These are phyloP conservation scores for Trichoderma asperelloides DNA, from an alignment of 495 filamentous ascomycete species.

Conservation along the genomic window DNA sequence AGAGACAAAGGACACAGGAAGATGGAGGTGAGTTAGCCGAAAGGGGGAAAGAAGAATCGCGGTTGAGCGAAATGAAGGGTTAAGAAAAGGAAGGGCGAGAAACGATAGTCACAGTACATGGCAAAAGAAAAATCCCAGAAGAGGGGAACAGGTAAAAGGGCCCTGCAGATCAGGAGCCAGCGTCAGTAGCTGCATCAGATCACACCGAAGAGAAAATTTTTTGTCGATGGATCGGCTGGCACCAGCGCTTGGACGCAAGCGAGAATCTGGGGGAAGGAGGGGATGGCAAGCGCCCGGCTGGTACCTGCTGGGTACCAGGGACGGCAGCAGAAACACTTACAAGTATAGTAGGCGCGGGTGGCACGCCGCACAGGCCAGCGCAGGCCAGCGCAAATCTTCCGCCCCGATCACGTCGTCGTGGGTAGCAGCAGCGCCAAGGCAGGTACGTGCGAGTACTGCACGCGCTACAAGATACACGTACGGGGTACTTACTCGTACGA, in stretches of 20 bases:
- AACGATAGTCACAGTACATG: neutral
- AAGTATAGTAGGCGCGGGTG: neutral
- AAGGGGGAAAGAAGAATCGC: neutral
- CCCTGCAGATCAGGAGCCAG: constrained; percentile 6
- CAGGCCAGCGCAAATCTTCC: neutral
- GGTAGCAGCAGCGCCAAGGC: neutral
- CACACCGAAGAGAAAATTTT: constrained; percentile 6
- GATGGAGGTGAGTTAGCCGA: neutral
- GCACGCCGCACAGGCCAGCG: neutral
- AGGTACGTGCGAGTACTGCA: neutral
- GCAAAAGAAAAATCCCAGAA: neutral
- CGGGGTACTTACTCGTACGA: too few relatives aligned
- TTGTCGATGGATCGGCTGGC: constrained; percentile 2
- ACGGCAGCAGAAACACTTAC: neutral
- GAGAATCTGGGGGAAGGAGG: constrained; percentile 8
- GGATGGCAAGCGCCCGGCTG: neutral
- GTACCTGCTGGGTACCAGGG: neutral
- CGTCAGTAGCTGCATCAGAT: constrained; percentile 1
- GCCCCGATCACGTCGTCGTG: neutral
- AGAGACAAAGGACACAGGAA: neutral
- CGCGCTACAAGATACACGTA: neutral
- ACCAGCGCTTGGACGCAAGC: constrained; percentile 7
- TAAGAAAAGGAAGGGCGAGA: neutral
- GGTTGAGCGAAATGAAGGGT: neutral
- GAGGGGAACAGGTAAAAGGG: neutral